Base-by-base conservation (phyloP, 495 filamentous ascomycete genomes). In the Lichenothelia convexa region DNA sequence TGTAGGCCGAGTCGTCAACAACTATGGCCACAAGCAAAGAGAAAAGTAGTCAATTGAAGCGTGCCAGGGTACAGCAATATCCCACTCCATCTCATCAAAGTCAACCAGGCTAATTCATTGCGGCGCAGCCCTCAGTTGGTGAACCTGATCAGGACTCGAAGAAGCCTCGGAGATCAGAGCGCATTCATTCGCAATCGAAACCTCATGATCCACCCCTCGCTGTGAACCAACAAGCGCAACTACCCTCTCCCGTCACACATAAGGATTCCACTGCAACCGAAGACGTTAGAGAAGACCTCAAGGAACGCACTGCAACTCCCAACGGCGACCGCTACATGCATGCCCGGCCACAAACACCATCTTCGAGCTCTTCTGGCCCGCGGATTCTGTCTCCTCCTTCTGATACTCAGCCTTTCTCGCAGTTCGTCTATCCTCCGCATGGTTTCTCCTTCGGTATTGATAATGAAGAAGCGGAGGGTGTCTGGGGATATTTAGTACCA, bases 401-500 rank as follows among this genome's bases (percentile, higher is more conserved):
- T 16, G 74, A 79, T 46, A 79, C 74, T 0, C 74, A 79, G 45
- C 65, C 65, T 0, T 62, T 70, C 26, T 87, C 81, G 6, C 89
- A 97, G 58, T 81, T 79, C 51, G 57, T 81, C 18, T 73, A 80
- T 35, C 76, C 80, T 2, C 71, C 81, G 4, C 63, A 69, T n/a
- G 67, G 72, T 22, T 68, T 83, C 17, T 77, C 78, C 5, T 73
- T 82, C 34, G 81, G 86, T 27, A 82, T 91, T 0, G 69, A 80
- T 33, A 83, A 94, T 51, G 80, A 84, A 48, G 75, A 81, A 45
- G 81, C 73, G 15, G 83, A 93, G 48, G 83, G 82, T 6, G 82
- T 94, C 1, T 97, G 89, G 91, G 89, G 89, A 9, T 97, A 97
- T 45, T 61, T 97, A 4, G 68, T 92, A 39, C 83, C 87, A 12